phyloP scores from a whole-genome alignment of 208 protist species.

The Blastocrithidia nonstop region DNA sequence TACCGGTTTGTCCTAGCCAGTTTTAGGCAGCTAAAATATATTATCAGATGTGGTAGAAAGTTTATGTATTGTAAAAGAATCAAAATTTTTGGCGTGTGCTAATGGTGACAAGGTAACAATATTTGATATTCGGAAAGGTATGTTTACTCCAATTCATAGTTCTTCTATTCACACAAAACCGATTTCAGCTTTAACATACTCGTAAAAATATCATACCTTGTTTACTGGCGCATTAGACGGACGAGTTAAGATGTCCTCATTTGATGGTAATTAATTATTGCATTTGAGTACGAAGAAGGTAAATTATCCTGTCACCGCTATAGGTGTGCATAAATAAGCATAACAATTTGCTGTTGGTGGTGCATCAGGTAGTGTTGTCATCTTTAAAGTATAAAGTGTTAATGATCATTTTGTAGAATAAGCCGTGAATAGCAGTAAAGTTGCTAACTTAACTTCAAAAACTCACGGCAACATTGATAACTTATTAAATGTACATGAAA shows the following conservation, averaged over 20 bases:
- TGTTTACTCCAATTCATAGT: constrained; percentile 19
- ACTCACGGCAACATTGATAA: constrained; percentile 2
- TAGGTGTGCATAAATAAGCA: constrained; percentile 50
- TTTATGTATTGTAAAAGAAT: constrained; percentile 21
- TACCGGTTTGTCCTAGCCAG: constrained; percentile 21
- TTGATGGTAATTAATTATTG: constrained; percentile 23
- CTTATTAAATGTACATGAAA: constrained; percentile 6
- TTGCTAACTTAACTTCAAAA: too few relatives aligned
- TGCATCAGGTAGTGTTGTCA: constrained; percentile 37
- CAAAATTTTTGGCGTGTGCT: constrained; percentile 20
- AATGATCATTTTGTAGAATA: too few relatives aligned
- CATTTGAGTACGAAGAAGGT: constrained; percentile 51
- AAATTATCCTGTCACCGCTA: constrained; percentile 28
- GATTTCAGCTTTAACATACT: constrained; percentile 50
- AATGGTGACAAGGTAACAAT: constrained; percentile 39
- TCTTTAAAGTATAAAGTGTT: constrained; percentile 20
- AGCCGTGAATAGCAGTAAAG: too few relatives aligned
- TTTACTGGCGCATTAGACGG: constrained; percentile 59
- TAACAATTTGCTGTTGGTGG: constrained; percentile 57
- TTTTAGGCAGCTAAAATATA: constrained; percentile 21
- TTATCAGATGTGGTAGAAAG: constrained; percentile 34
- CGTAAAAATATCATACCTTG: constrained; percentile 33
- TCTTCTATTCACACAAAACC: constrained; percentile 70
- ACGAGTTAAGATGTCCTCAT: constrained; percentile 65
- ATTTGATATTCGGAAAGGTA: constrained; percentile 61